phyloP scores from a whole-genome alignment of 2,329 filamentous ascomycete species.

The Neofusicoccum sp. region DNA sequence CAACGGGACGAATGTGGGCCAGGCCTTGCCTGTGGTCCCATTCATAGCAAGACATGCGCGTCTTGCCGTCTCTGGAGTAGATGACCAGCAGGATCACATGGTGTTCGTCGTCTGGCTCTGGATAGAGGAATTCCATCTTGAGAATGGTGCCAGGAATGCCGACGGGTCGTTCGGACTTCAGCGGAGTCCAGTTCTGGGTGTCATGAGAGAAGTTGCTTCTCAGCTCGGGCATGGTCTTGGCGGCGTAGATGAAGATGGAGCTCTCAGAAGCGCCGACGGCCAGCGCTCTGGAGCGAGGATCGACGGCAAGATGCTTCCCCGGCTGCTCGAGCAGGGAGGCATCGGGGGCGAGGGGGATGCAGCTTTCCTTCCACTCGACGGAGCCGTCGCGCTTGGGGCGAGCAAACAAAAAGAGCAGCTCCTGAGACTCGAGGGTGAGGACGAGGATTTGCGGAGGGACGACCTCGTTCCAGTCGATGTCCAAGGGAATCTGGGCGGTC shows the following conservation, averaged over 20 bases:
- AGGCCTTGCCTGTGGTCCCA: constrained; percentile 51
- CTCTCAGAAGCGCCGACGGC: constrained; percentile 70
- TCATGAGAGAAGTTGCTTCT: constrained; percentile 48
- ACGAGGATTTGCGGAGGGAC: constrained; percentile 79
- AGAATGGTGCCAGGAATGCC: constrained; percentile 70
- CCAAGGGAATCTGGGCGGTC: constrained; percentile 31
- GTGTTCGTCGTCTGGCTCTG: constrained; percentile 62
- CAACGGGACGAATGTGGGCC: constrained; percentile 21
- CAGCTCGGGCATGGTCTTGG: constrained; percentile 58
- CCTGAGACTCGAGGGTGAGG: constrained; percentile 69
- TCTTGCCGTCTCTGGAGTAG: constrained; percentile 44
- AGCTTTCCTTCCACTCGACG: constrained; percentile 61
- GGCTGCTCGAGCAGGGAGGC: constrained; percentile 54
- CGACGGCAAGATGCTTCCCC: constrained; percentile 69
- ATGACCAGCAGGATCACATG: constrained; percentile 75
- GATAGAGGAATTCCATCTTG: constrained; percentile 82
- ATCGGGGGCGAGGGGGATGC: constrained; percentile 59
- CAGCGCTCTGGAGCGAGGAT: constrained; percentile 65
- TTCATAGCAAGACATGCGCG: constrained; percentile 50
- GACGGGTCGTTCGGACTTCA: constrained; percentile 52
- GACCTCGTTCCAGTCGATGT: constrained; percentile 20
- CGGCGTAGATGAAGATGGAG: constrained; percentile 68
- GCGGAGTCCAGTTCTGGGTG: constrained; percentile 54
- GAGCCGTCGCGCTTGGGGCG: constrained; percentile 42
- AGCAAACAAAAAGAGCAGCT: constrained; percentile 75